These are phyloP conservation scores for Cornus suecica DNA, from an alignment of 148 eudicot species.

Conservation along the genomic window DNA sequence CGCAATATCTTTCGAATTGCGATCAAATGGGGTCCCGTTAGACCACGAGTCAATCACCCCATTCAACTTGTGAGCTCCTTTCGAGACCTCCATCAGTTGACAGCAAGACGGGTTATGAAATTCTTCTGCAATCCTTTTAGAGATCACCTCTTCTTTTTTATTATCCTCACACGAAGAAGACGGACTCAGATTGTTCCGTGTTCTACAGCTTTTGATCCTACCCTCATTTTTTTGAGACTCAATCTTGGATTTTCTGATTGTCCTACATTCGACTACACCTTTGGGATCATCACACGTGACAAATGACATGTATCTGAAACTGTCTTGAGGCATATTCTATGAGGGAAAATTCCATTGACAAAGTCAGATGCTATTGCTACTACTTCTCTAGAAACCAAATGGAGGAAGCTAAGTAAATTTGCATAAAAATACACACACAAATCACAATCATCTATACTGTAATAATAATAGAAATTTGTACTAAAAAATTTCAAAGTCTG, in stretches of 20 bases:
- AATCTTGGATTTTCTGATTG: slow-evolving; percentile 55
- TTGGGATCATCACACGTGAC: slow-evolving; percentile 83
- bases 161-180: slow-evolving; percentile 11
- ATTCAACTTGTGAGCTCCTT: slow-evolving; percentile 48
- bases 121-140: slow-evolving; percentile 30
- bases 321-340: slow-evolving; percentile 74
- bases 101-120: slow-evolving; percentile 26
- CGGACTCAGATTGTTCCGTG: slow-evolving; percentile 13
- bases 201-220: slow-evolving; percentile 22
- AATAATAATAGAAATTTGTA: no score
- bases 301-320: slow-evolving; percentile 70
- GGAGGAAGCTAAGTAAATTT: slow-evolving; percentile 5
- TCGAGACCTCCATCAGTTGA: slow-evolving; percentile 48
- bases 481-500: background rate
- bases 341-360: slow-evolving; percentile 19
- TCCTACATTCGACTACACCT: slow-evolving; percentile 68
- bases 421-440: background rate
- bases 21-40: slow-evolving; percentile 19
- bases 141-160: slow-evolving; percentile 34
- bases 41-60: slow-evolving; percentile 58
- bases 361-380: slow-evolving; percentile 23
- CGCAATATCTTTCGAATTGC: slow-evolving; percentile 42
- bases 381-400: slow-evolving; percentile 4
- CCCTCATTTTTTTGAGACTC: slow-evolving; percentile 31
- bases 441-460: background rate